Evolutionary conservation across 2,329 filamentous ascomycete species (phyloP), one percentile per base, ranked within the genome.

Genomic region (Chaetomium strumarium): DNA sequence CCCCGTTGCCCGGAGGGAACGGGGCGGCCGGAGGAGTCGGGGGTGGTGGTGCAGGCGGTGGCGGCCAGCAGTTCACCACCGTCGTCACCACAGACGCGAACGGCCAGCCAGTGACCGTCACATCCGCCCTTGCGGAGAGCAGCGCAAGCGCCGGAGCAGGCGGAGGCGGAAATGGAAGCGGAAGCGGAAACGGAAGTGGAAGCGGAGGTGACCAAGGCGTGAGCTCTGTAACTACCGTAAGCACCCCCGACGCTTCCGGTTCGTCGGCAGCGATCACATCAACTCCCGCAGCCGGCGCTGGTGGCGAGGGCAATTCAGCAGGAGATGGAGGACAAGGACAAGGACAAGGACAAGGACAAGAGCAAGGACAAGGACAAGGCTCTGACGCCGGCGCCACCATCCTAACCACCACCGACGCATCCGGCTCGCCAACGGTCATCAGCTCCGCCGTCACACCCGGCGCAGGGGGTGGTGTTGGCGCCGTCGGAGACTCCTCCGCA

Each of bases 71-170:
- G 5, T 47, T 58, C 20, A 58, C 53, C 19, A 53, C 55, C 24
- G 56, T 56, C 7, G 13, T 46, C 16, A 58, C 53, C 14, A 51
- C 44, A 4, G 53, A 54, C 40, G 55, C 49, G 4, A 46, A 55
- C 24, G 57, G 57, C 7, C 14, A 49, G 10, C 47, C 53, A 5
- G 8, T 55, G 8, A 42, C 51, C 13, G 19, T 58, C n/a, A 54
- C 51, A 3, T 52, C 53, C 4, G 51, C 55, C 1, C 10, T 55
- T 3, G 37, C 47, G 24, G 24, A 7, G 1, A 31, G 16, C 13
- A 41, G 19, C 2, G 31, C 50, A 13, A 41, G 47, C 5, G 46
- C 45, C 10, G 45, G 34, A 17, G 39, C 24, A 4, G 31, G 33
- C 33, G 17, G n/a, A n/a, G n/a, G n/a, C n/a, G n/a, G n/a, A n/a